Evolutionary conservation across 2,329 filamentous ascomycete genomes (phyloP).

Genomic region (Trichophyton equinum): DNA sequence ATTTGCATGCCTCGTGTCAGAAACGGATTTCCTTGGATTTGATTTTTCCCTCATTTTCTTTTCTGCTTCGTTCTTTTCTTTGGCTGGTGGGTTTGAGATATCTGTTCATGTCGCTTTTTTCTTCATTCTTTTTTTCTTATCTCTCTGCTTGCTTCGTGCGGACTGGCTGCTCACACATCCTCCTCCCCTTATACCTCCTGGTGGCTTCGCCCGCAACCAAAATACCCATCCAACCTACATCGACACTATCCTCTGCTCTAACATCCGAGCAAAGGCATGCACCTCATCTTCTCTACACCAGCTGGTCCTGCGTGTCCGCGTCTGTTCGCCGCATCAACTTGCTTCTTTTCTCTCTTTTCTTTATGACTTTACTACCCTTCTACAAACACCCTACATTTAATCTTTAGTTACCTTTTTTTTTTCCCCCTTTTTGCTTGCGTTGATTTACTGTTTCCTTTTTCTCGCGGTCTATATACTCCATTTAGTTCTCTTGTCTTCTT

Average conservation of each 20-base stretch:
- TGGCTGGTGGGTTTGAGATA: neutral
- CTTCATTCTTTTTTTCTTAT: neutral
- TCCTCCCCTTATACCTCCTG: neutral
- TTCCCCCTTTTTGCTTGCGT: slow-evolving; percentile 20
- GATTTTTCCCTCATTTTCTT: slow-evolving; percentile 13
- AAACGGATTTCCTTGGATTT: slow-evolving; percentile 15
- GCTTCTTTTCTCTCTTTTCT: slow-evolving; percentile 17
- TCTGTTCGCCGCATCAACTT: slow-evolving; percentile 14
- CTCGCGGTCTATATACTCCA: slow-evolving; percentile 3
- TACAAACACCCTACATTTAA: neutral
- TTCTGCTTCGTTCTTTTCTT: slow-evolving; percentile 1
- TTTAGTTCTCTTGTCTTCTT: slow-evolving; percentile 21
- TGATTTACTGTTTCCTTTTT: slow-evolving; percentile 9
- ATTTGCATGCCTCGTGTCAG: slow-evolving; percentile 5
- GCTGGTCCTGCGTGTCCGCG: slow-evolving; percentile 35
- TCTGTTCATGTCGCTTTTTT: neutral
- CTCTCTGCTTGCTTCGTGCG: neutral
- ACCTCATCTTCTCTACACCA: slow-evolving; percentile 26
- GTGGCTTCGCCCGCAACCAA: neutral
- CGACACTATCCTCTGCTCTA: slow-evolving; percentile 14
- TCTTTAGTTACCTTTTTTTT: slow-evolving; percentile 10
- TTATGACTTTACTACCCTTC: neutral
- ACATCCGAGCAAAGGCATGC: slow-evolving; percentile 16
- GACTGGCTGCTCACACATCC: neutral
- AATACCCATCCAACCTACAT: neutral